phyloP scores from a whole-genome alignment of 2,329 filamentous ascomycete genomes.

The Lasiodiplodia sp. region DNA sequence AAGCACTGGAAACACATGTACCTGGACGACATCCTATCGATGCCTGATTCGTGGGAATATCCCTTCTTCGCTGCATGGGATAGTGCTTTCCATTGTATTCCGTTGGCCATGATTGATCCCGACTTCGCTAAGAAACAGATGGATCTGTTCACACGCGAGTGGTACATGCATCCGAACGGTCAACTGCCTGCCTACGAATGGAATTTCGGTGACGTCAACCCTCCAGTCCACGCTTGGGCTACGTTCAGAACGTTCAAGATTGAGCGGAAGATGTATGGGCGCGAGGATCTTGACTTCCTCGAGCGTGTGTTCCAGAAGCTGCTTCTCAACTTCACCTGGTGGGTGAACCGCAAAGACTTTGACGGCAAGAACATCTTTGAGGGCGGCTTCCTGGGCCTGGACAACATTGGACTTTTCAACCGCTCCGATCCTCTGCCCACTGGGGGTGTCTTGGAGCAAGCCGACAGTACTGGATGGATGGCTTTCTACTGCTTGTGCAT shows the following conservation, averaged over 20 bases:
- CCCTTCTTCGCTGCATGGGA: conserved; percentile 99
- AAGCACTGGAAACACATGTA: conserved; percentile 93
- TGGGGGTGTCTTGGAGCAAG: conserved; percentile 91
- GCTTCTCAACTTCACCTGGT: conserved; percentile 97
- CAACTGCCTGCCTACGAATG: conserved; percentile 94
- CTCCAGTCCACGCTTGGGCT: conserved; percentile 95
- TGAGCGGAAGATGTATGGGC: conserved; percentile 94
- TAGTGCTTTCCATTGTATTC: conserved; percentile 95
- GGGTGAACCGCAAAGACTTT: conserved; percentile 95
- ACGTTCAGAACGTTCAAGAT: conserved; percentile 98
- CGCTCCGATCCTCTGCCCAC: conserved; percentile 94
- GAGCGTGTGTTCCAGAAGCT: conserved; percentile 97
- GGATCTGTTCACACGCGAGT: conserved; percentile 93
- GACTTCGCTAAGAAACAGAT: conserved; percentile 98
- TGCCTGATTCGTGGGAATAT: conserved; percentile 99
- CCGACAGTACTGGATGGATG: conserved; percentile 99
- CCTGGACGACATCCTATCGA: conserved; percentile 92
- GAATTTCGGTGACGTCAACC: conserved; percentile 98
- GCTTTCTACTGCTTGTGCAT: conserved; percentile 96
- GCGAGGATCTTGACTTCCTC: conserved; percentile 92
- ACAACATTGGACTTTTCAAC: conserved; percentile 98
- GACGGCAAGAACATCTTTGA: conserved; percentile 98
- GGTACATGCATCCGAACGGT: conserved; percentile 98
- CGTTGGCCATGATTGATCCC: conserved; percentile 94
- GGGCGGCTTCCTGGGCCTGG: conserved; percentile 90